A percentile compares a stretch with the other conserved stretches of the same genome.
phyloP scores from a whole-genome alignment of 1,284 basidiomycete genomes.

The Heterobasidion annosum region DNA sequence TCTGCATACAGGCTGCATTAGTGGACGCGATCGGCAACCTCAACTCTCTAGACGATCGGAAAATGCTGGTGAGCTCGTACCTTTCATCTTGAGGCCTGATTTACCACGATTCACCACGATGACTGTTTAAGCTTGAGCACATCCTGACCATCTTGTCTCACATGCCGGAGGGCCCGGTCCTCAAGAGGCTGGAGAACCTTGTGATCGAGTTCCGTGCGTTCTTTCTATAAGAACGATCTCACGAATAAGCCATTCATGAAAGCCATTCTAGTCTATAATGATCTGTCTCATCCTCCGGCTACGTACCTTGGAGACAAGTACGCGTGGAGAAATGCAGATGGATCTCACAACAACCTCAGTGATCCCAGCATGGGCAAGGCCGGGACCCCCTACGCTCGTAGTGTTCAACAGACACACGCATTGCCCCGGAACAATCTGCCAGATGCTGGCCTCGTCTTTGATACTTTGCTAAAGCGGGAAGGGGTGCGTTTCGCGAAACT shows the following conservation, averaged over 20 bases:
- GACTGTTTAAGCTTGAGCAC: conserved; percentile 53
- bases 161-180: conserved; percentile 37
- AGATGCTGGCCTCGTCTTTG: conserved; percentile 72
- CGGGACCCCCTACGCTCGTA: conserved; percentile 65
- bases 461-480: conserved; percentile 54
- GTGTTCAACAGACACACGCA: conserved; percentile 63
- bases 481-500: conserved; percentile 26
- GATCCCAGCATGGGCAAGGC: conserved; percentile 69
- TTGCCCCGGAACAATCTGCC: conserved; percentile 61
- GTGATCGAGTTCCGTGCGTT: conserved; percentile 50
- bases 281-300: conserved; percentile 69
- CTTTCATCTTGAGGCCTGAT: no score
- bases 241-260: background rate
- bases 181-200: conserved; percentile 38
- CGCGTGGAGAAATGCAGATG: conserved; percentile 62
- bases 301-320: conserved; percentile 57
- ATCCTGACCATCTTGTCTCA: conserved; percentile 53
- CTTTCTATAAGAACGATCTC: background rate
- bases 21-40: conserved; percentile 49
- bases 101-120: conserved; percentile 16
- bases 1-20: conserved; percentile 30
- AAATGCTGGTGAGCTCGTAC: conserved; percentile 35
- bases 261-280: conserved; percentile 56
- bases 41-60: conserved; percentile 61
- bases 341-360: conserved; percentile 63